Base-by-base conservation (phyloP, 1,284 basidiomycete species). In the Coniferiporia sulphurascens region DNA sequence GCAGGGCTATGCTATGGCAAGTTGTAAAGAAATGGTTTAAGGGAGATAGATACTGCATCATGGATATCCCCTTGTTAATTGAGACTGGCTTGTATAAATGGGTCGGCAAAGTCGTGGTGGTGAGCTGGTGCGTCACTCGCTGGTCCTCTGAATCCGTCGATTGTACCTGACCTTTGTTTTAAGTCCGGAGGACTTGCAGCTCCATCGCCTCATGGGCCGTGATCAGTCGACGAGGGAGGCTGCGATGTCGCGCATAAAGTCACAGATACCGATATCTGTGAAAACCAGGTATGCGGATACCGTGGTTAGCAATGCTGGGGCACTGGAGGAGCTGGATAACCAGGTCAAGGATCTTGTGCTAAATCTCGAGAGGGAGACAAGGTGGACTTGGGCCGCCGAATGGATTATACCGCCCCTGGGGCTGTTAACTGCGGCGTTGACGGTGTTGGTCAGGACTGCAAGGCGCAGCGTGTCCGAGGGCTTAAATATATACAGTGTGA, bases 21-120 rank as follows among this genome's bases (percentile, higher is more conserved):
- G 79, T 97, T 5, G 51, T 94, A 52, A 74, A 76, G 59, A 78
- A 78, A 63, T 99, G 96, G 95, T 57, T 94, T 38, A 73, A 71
- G 32, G 96, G 95, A 2, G 76, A 91, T 64, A 85, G 82, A 67
- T 78, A 89, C 55, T 92, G 91, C 61, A 80, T 99, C 1, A 75
- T 98, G 61, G 96, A 98, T 71, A 91, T 98, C 6, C 96, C 96
- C n/a, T 74, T 98, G 54, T 76, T 98, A 58, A 89, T 99, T 59
- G 96, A 99, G 72, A 87, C 92, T 0, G 88, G 89, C 0, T 71
- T 98, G 55, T 94, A 91, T 86, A 85, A 83, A 68, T 91, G 84
- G 78, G 91, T 95, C 58, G 94, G 87, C 1, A 82, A 83, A 65
- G 84, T 95, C 9, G 82, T 95, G 2, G 84, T 99, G 15, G 94